Conservation (phyloP, 495 filamentous ascomycete species). For the Hyaloscypha bicolor region DNA sequence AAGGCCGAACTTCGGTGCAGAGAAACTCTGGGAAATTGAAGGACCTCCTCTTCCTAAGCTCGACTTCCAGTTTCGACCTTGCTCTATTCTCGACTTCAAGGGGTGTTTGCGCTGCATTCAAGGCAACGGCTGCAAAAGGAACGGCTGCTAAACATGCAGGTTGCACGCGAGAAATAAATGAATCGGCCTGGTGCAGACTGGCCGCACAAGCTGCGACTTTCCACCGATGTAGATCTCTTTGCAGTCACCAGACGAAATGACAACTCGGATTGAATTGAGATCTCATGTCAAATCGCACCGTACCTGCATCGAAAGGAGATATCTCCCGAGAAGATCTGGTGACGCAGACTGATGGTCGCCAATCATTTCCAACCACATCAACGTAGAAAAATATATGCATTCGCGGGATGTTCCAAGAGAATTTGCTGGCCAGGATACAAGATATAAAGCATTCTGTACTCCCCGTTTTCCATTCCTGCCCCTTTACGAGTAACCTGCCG, state of each 20-base stretch:
- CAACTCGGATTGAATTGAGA: neutral
- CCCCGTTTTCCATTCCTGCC: too few species aligned
- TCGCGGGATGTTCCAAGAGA: too few species aligned
- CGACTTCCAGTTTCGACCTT: neutral
- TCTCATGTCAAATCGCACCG: neutral
- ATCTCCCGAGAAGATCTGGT: neutral
- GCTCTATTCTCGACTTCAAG: neutral
- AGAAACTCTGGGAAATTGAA: too few species aligned
- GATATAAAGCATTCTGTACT: too few species aligned
- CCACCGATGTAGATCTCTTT: neutral
- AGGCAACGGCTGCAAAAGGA: neutral
- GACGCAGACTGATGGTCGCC: too few species aligned
- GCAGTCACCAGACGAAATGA: neutral
- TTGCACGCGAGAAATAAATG: neutral
- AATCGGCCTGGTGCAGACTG: neutral
- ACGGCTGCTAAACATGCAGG: neutral
- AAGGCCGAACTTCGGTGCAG: too few species aligned
- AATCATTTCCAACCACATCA: too few species aligned
- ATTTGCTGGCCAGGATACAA: too few species aligned
- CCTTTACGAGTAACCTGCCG: too few species aligned
- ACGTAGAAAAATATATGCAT: too few species aligned
- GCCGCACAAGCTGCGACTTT: neutral
- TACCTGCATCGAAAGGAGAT: neutral
- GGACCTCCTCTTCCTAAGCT: neutral
- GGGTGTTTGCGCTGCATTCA: neutral